A percentile compares a stretch with the other conserved stretches of the same genome.
These are phyloP conservation scores for Rhodosporidiobolus odoratus DNA, from an alignment of 768 basidiomycete genomes.

Conservation along the genomic window DNA sequence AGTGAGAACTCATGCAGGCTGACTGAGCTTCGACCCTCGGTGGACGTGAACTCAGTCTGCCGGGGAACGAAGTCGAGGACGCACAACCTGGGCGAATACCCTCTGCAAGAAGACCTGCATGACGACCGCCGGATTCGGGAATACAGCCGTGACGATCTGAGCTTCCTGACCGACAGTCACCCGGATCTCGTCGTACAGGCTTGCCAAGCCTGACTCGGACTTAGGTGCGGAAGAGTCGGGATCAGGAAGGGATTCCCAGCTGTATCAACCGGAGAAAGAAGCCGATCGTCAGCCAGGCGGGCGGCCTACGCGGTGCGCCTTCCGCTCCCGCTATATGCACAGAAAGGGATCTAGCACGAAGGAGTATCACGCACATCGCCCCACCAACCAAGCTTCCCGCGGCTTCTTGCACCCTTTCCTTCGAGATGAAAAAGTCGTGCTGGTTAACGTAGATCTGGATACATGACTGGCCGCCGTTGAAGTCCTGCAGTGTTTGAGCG, in stretches of 20 bases:
- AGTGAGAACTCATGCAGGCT: background rate
- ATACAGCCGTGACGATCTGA: constrained; percentile 96
- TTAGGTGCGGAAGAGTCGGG: constrained; percentile 72
- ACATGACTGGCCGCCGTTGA: constrained; percentile 94
- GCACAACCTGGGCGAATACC: constrained; percentile 73
- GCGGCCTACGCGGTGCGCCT: no score
- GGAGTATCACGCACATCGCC: constrained; percentile 32
- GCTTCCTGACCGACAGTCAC: constrained; percentile 89
- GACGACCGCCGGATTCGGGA: constrained; percentile 89
- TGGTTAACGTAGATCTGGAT: constrained; percentile 99
- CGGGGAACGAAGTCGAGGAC: background rate
- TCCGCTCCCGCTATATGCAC: no score
- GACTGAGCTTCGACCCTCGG: background rate
- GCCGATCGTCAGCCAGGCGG: no score
- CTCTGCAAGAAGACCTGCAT: constrained; percentile 98
- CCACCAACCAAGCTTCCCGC: constrained; percentile 51
- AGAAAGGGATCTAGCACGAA: background rate
- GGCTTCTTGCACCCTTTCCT: constrained; percentile 64
- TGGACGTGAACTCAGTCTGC: no score
- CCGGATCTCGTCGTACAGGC: constrained; percentile 79
- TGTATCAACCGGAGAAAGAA: no score
- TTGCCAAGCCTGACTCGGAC: constrained; percentile 68
- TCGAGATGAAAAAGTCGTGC: constrained; percentile 93
- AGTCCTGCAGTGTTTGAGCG: constrained; percentile 90
- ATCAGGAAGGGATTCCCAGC: constrained; percentile 76